Conservation (phyloP, 495 filamentous ascomycete genomes). For the Annulohypoxylon maeteangense region DNA sequence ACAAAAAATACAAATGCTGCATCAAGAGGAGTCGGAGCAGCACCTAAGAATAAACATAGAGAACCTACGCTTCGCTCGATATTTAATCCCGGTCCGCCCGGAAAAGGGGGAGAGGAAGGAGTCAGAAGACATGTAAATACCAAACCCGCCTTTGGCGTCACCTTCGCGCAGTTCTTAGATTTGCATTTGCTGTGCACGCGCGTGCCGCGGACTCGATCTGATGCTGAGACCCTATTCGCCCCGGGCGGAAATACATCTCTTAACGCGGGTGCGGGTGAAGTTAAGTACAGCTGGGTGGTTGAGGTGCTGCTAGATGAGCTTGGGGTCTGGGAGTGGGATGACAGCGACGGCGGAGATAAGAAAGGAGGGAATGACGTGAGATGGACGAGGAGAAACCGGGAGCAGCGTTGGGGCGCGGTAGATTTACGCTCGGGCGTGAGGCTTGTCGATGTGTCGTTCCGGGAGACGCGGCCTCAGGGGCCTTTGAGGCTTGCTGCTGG, state of each 20-base stretch:
- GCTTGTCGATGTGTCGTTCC: conserved; percentile 44
- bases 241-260: background rate
- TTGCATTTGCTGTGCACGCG: conserved; percentile 56
- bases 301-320: conserved; percentile 59
- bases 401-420: conserved; percentile 58
- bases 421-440: conserved; percentile 47
- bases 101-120: background rate
- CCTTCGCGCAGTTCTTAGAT: conserved; percentile 57
- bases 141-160: conserved; percentile 56
- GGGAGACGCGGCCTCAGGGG: conserved; percentile 9
- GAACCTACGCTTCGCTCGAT: conserved; percentile 53
- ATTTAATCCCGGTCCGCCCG: conserved; percentile 40
- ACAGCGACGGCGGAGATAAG: background rate
- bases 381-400: conserved; percentile 44
- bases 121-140: conserved; percentile 11
- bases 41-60: background rate
- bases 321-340: conserved; percentile 45
- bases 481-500: conserved; percentile 33
- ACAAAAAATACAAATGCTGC: background rate
- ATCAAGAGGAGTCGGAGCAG: background rate
- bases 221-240: conserved; percentile 30
- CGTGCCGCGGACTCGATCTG: conserved; percentile 45
- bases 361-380: background rate
- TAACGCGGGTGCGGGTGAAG: background rate
- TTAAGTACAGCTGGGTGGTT: conserved; percentile 50